These are phyloP conservation scores for Zasmidium citrigriseum DNA, from an alignment of 2,329 filamentous ascomycete species.

Conservation along the genomic window DNA sequence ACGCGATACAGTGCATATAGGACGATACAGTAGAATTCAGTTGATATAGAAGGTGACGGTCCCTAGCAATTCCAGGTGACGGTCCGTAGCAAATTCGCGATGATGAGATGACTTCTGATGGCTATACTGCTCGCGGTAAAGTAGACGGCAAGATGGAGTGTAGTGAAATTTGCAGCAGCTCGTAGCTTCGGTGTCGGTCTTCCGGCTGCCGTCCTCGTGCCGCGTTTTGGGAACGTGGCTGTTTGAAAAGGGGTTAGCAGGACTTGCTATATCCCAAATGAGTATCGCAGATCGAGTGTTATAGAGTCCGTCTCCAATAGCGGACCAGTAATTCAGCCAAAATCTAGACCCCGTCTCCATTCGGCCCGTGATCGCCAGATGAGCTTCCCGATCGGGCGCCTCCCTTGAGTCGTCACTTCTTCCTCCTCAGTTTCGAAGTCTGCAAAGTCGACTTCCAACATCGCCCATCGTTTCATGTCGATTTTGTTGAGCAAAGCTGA, in stretches of 20 bases:
- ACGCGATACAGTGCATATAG: no score
- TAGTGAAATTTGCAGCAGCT: no score
- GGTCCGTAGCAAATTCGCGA: no score
- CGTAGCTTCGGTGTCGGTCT: no score
- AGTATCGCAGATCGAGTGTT: not conserved
- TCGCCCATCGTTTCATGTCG: not conserved
- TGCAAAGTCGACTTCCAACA: not conserved
- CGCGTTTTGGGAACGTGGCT: not conserved
- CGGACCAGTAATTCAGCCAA: not conserved
- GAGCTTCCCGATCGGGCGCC: not conserved
- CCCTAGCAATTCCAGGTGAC: no score
- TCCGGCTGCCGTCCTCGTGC: not conserved
- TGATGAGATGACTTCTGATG: no score
- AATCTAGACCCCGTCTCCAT: not conserved
- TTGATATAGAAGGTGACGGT: no score
- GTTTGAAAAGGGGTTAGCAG: not conserved
- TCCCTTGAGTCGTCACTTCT: not conserved
- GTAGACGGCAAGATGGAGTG: no score
- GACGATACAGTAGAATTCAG: no score
- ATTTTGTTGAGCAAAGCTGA: no score
- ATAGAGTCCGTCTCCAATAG: not conserved
- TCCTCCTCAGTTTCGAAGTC: not conserved
- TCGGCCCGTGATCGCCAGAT: not conserved
- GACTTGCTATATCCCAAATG: not conserved
- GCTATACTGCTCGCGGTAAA: no score